Base-by-base conservation (phyloP, 495 filamentous ascomycete species). In the Penicilliopsis zonata region DNA sequence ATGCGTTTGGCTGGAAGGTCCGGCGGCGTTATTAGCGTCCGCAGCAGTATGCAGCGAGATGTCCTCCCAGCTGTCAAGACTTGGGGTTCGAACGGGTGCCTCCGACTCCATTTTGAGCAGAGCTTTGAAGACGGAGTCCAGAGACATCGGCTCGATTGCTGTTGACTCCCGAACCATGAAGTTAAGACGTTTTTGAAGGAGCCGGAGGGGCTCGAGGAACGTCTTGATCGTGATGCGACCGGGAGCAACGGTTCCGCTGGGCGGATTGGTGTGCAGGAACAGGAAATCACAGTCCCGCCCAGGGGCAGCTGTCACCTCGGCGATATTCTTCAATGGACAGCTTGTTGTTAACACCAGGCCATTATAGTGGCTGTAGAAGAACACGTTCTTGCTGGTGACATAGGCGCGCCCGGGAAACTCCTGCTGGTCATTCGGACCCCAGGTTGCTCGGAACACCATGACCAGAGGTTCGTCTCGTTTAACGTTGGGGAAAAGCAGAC, bases 301-400 rank as follows among this genome's bases (percentile, higher is more conserved):
- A 15, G 82, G 75, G 8, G 86, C 85, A 24, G 84, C 82, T 13
- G 86, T 95, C 28, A 96, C 82, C 50, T 95, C 90, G 22, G 70
- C 69, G 37, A 96, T 81, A 34, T 59, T 72, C n/a, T 73, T 67
- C 27, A 98, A 64, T 21, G 67, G 71, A 20, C 84, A 69, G 13
- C 69, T 70, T 20, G 84, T 82, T 1, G 84, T 86, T 28, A 95
- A 63, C 0, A 94, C 83, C 17, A 98, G 65, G n/a, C 90, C 90
- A 44, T 92, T 70, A 42, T 94, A 80, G 49, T 96, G 76, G 33
- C 86, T 92, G 59, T 94, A 98, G 51, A 98, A 98, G 47, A 92
- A 95, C 38, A 96, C 72, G 20, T 86, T 77, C 31, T 73, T 73
- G 3, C 75, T 67, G 1, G 92, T 96, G 28, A 94, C 77, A 51